A percentile compares a stretch with the other conserved stretches of the same genome.
These are phyloP conservation scores for Xylaria sp. DNA, from an alignment of 2,329 filamentous ascomycete species.

Conservation along the genomic window DNA sequence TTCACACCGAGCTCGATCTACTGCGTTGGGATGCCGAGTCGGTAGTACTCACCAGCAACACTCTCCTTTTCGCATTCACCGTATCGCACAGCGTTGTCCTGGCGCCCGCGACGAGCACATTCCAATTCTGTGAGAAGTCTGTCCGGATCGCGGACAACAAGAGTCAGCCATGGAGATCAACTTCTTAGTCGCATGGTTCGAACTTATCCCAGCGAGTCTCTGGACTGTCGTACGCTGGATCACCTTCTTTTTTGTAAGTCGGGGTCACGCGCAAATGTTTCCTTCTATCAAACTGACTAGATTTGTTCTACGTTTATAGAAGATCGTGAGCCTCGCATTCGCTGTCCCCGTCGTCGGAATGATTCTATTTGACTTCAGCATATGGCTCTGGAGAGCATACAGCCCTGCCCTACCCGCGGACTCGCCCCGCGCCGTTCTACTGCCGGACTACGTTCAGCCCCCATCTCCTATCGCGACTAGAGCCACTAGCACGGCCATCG, in stretches of 20 bases:
- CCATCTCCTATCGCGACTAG: conserved; percentile 1
- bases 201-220: conserved; percentile 20
- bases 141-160: conserved; percentile 10
- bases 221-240: conserved; percentile 31
- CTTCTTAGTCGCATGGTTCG: conserved; percentile 21
- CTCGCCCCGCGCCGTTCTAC: conserved; percentile 20
- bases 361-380: conserved; percentile 45
- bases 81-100: background rate
- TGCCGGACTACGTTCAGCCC: conserved; percentile 17
- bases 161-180: conserved; percentile 19
- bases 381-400: conserved; percentile 49
- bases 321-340: conserved; percentile 38
- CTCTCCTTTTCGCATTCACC: background rate
- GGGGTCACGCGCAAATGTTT: background rate
- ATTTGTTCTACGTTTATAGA: conserved; percentile 18
- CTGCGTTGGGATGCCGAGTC: background rate
- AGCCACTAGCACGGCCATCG: conserved; percentile 17
- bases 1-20: too few relatives aligned
- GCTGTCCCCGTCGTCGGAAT: conserved; percentile 44
- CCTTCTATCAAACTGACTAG: conserved; percentile 11
- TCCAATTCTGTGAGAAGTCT: background rate
- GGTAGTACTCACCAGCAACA: background rate
- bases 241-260: conserved; percentile 32
- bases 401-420: conserved; percentile 22
- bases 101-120: background rate